These are phyloP conservation scores for Cladophialophora psammophila DNA, from an alignment of 2,329 filamentous ascomycete genomes.

Conservation along the genomic window DNA sequence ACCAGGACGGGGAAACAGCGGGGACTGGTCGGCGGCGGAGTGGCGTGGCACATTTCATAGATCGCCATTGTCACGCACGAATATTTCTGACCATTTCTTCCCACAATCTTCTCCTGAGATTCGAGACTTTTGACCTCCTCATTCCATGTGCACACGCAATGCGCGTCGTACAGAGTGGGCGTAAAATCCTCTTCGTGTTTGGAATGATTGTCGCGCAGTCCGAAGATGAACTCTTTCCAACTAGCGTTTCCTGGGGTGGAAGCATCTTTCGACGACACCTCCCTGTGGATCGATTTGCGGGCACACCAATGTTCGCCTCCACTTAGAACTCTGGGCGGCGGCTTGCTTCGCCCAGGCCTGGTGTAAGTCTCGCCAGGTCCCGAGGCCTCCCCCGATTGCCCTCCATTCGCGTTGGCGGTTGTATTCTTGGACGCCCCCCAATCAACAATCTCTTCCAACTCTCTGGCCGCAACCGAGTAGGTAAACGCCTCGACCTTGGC, in stretches of 20 bases:
- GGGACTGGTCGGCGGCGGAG: slow-evolving; percentile 40
- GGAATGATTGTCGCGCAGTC: slow-evolving; percentile 49
- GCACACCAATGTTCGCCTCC: slow-evolving; percentile 51
- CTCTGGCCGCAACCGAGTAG: slow-evolving; percentile 26
- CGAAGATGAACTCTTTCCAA: slow-evolving; percentile 49
- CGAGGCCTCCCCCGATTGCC: neutral
- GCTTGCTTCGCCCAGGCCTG: slow-evolving; percentile 26
- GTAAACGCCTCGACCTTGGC: slow-evolving; percentile 38
- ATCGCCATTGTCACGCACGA: slow-evolving; percentile 34
- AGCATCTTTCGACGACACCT: slow-evolving; percentile 31
- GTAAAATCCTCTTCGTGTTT: slow-evolving; percentile 53
- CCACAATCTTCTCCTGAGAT: slow-evolving; percentile 12
- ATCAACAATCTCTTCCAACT: slow-evolving; percentile 28
- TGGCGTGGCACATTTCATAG: slow-evolving; percentile 45
- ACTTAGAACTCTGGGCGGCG: slow-evolving; percentile 19
- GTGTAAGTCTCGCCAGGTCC: slow-evolving; percentile 23
- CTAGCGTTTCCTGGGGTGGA: slow-evolving; percentile 47
- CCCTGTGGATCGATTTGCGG: slow-evolving; percentile 49
- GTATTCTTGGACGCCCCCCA: slow-evolving; percentile 1
- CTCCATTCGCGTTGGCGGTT: neutral
- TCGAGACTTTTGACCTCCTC: slow-evolving; percentile 32
- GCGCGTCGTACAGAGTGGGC: slow-evolving; percentile 45
- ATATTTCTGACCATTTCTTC: slow-evolving; percentile 14
- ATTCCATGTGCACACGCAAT: slow-evolving; percentile 42
- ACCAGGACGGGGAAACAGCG: slow-evolving; percentile 45